Evolutionary conservation across 169 alveolate species (phyloP), one percentile per base, ranked within the genome.

Genomic region (Eimeria sp.): DNA sequence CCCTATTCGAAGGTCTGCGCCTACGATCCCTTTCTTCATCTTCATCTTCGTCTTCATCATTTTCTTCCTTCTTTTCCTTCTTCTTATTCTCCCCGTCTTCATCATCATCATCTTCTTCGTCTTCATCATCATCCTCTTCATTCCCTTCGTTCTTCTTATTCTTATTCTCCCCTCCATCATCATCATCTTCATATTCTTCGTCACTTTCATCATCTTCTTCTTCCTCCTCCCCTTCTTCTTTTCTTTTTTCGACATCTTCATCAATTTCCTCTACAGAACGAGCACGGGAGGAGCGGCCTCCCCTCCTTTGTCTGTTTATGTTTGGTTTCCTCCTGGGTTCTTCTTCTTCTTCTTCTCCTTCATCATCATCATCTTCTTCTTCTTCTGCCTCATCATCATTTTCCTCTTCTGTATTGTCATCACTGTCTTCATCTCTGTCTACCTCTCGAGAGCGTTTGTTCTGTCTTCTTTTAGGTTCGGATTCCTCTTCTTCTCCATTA

Each of bases 281-380:
- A 30, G 78, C n/a, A 6, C 52, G 78, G 52, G 78, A n/a, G 52
- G 78, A 77, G 64, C 87, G 62, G 64, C 62, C 43, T 77, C 87
- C 18, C 64, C 87, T 16, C n/a, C n/a, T n/a, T 77, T 77, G 87
- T 10, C 66, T 77, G 64, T 77, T 77, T 23, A 14, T 30, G 89
- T 30, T n/a, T 2, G 33, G 14, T 0, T 56, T 52, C 40, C 74
- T 58, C 16, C 49, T 49, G 27, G 64, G 89, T 30, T 82, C 46
- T 43, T 46, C 54, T 9, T 33, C 89, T 16, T 33, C 30, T 11
- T 58, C 89, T 30, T n/a, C n/a, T n/a, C n/a, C n/a, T n/a, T n/a
- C n/a, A n/a, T n/a, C n/a, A n/a, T n/a, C n/a, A n/a, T n/a, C n/a
- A n/a, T n/a, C n/a, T n/a, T n/a, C n/a, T n/a, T n/a, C n/a, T n/a